Evolutionary conservation across 768 basidiomycete species (phyloP).

Genomic region (Harrya chromipes): DNA sequence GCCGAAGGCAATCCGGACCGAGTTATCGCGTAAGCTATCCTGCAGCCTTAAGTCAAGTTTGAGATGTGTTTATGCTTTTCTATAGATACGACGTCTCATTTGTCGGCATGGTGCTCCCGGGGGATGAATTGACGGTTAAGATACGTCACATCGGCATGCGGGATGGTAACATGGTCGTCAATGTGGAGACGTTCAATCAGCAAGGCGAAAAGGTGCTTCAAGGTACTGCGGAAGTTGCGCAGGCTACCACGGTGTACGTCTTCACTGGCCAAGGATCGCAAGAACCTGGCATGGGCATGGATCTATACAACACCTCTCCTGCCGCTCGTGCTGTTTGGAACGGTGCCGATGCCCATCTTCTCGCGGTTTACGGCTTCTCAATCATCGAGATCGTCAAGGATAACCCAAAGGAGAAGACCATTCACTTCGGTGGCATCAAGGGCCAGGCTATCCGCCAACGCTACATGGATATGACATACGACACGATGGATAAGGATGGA

Average conservation of each 20-base stretch:
- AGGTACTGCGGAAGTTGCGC: slow-evolving; percentile 90
- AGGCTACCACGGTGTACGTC: slow-evolving; percentile 90
- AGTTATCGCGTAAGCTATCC: slow-evolving; percentile 69
- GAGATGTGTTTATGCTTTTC: slow-evolving; percentile 4
- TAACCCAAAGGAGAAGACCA: slow-evolving; percentile 96
- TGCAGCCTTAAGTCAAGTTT: background rate
- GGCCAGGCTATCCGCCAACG: slow-evolving; percentile 96
- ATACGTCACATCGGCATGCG: slow-evolving; percentile 91
- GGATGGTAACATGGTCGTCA: slow-evolving; percentile 89
- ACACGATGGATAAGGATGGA: slow-evolving; percentile 94
- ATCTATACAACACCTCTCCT: slow-evolving; percentile 88
- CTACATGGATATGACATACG: slow-evolving; percentile 99
- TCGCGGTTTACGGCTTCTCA: slow-evolving; percentile 96
- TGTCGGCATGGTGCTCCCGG: slow-evolving; percentile 95
- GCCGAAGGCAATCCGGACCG: slow-evolving; percentile 92
- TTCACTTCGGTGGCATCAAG: slow-evolving; percentile 99
- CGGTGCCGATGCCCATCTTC: slow-evolving; percentile 88
- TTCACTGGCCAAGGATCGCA: slow-evolving; percentile 99
- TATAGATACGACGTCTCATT: slow-evolving; percentile 88
- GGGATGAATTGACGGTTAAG: slow-evolving; percentile 81
- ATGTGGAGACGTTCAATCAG: slow-evolving; percentile 80
- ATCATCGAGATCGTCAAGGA: slow-evolving; percentile 99
- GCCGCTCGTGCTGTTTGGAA: slow-evolving; percentile 98
- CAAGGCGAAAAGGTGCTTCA: slow-evolving; percentile 89
- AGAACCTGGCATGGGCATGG: slow-evolving; percentile 99